Base-by-base conservation (phyloP, 352 stramenopile species). In the Phytophthora uliginosa region DNA sequence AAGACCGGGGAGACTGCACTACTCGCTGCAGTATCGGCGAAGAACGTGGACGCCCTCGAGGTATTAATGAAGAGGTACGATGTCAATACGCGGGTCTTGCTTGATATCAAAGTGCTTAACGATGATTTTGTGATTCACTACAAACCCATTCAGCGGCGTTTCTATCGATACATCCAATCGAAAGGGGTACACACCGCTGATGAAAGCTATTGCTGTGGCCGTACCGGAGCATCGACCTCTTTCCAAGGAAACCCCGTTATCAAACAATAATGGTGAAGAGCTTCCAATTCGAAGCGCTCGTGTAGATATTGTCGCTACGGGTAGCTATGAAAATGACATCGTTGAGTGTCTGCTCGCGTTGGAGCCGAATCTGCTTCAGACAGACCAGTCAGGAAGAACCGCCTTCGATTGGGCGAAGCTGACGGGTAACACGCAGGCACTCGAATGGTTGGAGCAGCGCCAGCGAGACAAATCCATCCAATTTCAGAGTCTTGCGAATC, bases 111-210 rank as follows among this genome's bases (percentile, higher is more conserved):
- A 31, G 28, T 31, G 4, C 8, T 53, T 18, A 52, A 61, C 22
- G 17, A 28, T 33, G 26, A 12, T 55, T n/a, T 56, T 64, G 1
- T 66, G 33, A n/a, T 12, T 24, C 9, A 3, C 6, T 42, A 2
- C 12, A 20, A 18, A 26, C 26, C 9, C 7, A 48, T 63, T 7
- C 58, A 92, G 83, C 12, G 88, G 85, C 6, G 70, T 88, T 28
- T 91, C 86, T 1, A 88, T 93, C 51, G 74, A 93, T 53, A 67
- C 59, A 5, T 54, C 63, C 20, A 95, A 84, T 55, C 64, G 70
- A 26, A 81, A 85, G 34, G 86, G 88, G 4, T 92, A 90, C 66
- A 93, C 88, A 9, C 76, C 86, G 28, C 64, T 95, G 20, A 95
- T 94, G 85, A 93, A 93, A 60, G 85, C 88, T 13, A 83, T 93